phyloP scores from a whole-genome alignment of 495 filamentous ascomycete genomes.

The Aspergillus ellipticus region DNA sequence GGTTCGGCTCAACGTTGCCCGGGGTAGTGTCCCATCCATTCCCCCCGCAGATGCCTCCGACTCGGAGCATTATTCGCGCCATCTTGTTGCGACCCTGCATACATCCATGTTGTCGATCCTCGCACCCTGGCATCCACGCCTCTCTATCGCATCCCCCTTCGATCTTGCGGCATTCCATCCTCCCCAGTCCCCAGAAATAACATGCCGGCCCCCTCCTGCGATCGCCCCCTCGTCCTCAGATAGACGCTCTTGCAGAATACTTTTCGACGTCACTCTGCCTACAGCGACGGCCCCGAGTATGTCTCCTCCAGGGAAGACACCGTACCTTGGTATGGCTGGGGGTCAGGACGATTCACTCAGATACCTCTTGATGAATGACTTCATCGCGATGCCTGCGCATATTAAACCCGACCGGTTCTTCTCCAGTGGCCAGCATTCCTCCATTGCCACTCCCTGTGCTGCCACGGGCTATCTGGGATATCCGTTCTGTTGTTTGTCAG shows the following conservation, averaged over 20 bases:
- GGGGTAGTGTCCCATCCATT: background rate
- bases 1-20: background rate
- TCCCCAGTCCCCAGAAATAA: background rate
- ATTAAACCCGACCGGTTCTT: background rate
- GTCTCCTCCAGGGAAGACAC: background rate
- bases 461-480: background rate
- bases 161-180: background rate
- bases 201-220: background rate
- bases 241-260: background rate
- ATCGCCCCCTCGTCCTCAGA: background rate
- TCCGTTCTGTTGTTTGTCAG: background rate
- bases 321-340: constrained; percentile 1
- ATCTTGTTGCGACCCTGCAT: background rate
- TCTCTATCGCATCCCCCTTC: background rate
- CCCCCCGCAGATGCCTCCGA: background rate
- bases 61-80: background rate
- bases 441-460: background rate
- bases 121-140: constrained; percentile 1
- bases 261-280: background rate
- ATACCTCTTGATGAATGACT: background rate
- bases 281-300: background rate
- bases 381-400: background rate
- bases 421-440: background rate
- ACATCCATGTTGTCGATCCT: background rate
- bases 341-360: background rate